Evolutionary conservation across 805 yeast genomes (phyloP), one percentile per base, ranked within the genome.

Genomic region (Schwanniomyces polymorphus): DNA sequence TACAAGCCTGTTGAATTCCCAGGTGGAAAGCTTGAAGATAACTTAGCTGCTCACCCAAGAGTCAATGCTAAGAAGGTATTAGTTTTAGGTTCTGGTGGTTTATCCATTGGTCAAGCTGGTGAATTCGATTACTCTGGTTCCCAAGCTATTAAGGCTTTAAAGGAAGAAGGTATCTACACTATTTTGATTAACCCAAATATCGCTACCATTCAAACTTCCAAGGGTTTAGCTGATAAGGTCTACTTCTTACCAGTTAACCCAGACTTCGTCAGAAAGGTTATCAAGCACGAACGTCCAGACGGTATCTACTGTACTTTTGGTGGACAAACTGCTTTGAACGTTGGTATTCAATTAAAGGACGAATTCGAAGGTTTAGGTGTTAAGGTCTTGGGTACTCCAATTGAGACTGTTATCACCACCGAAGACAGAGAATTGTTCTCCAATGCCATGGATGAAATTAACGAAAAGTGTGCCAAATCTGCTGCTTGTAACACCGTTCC

Each of bases 81-180:
- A 56, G 92, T 91, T 48, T 81, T 94, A 61, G 99, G 99, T 61
- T 91, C 97, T 44, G 99, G 99, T 77, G 99, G 99, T 67, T 79
- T 94, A 61, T 88, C 97, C 47, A 94, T 94, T 66, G 99, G 99
- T 56, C 99, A 94, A 77, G 99, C 99, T 54, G 99, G 99, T 72
- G 99, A 94, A 74, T 94, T 94, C 64, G 99, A 94, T 70, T 94
- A 94, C 75, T 91, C 97, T 40, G 99, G 99, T 63, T 90, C 97
- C 46, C 99, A 94, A 75, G 99, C 99, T 49, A 94, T 94, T 73
- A 94, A 94, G 74, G 99, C 99, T 41, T 79, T 94, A 73, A 92
- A 90, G 70, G 97, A 94, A 76, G 98, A 91, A 74, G 97, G 97
- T 52, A 94, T 92, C 55, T 90, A 92, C 79, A 91, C 98, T 47